Percentiles rank a stretch among this genome's conserved stretches.
Evolutionary conservation across 1,284 basidiomycete genomes (phyloP).

Genomic region (Ustilago bromivora): DNA sequence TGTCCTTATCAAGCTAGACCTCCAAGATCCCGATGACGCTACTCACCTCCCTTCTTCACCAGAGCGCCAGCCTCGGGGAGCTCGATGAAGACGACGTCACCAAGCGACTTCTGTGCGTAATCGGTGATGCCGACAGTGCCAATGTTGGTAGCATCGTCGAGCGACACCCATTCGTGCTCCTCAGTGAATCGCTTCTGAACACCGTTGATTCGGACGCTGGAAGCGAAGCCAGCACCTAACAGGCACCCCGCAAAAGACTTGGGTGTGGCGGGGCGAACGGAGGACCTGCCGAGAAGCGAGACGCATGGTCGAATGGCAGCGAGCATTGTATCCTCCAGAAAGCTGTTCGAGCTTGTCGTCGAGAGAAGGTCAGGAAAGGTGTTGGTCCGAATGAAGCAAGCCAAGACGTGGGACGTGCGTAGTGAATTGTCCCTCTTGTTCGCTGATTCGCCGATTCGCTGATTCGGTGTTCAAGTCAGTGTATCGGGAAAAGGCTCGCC

Average conservation of each 20-base stretch:
- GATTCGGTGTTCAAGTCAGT: background rate
- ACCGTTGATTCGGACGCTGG: slow-evolving; percentile 28
- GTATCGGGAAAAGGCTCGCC: background rate
- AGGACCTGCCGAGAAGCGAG: slow-evolving; percentile 24
- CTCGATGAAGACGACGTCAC: slow-evolving; percentile 98
- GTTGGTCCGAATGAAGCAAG: slow-evolving; percentile 15
- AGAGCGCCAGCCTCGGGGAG: slow-evolving; percentile 80
- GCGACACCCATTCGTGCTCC: slow-evolving; percentile 90
- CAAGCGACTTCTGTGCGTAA: slow-evolving; percentile 90
- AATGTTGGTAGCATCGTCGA: slow-evolving; percentile 82
- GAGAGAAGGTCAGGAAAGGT: background rate
- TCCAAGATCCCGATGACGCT: background rate
- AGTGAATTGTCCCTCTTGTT: background rate
- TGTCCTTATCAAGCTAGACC: background rate
- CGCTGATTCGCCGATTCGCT: slow-evolving; percentile 3
- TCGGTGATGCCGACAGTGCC: slow-evolving; percentile 91
- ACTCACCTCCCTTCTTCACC: slow-evolving; percentile 82
- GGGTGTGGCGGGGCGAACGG: slow-evolving; percentile 32
- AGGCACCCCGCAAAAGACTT: slow-evolving; percentile 31
- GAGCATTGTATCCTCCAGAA: slow-evolving; percentile 19
- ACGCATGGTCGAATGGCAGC: slow-evolving; percentile 39
- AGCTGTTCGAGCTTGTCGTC: slow-evolving; percentile 6
- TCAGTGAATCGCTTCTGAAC: slow-evolving; percentile 73
- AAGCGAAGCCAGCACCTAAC: slow-evolving; percentile 42
- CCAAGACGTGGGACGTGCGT: slow-evolving; percentile 17